Conservation (phyloP, 169 alveolate species). For the Plasmodium blacklocki region DNA sequence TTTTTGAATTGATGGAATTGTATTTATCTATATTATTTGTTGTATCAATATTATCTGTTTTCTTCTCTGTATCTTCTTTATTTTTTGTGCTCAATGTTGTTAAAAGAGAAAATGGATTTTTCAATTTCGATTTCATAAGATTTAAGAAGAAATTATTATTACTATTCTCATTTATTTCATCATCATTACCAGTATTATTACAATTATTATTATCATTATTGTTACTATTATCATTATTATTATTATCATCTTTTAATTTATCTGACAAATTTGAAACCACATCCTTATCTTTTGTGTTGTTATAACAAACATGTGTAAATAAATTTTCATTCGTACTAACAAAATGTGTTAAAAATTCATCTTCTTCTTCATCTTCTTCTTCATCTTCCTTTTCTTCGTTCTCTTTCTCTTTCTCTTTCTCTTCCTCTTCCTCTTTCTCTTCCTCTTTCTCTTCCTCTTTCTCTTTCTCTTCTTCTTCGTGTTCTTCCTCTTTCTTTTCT, state of each 20-base stretch:
- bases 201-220: not conserved
- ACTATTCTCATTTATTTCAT: conserved; percentile 10
- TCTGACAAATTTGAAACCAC: not conserved
- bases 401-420: not conserved
- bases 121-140: conserved; percentile 38
- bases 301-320: not conserved
- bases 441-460: not conserved
- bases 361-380: not conserved
- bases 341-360: not conserved
- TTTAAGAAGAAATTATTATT: conserved; percentile 18
- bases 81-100: not conserved
- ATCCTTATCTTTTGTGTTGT: not conserved
- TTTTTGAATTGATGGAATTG: no score
- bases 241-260: not conserved
- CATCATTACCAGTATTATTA: not conserved
- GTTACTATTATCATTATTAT: not conserved
- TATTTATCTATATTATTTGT: not conserved
- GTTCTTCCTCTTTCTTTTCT: not conserved
- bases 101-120: conserved; percentile 15
- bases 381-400: not conserved
- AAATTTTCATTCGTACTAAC: conserved; percentile 12
- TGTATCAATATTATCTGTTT: not conserved
- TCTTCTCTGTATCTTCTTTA: not conserved
- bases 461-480: not conserved
- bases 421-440: not conserved